A percentile compares a stretch with the other conserved stretches of the same genome.
Evolutionary conservation across 139 green algal species (phyloP).

Genomic region (Chlamydomonas sp.): DNA sequence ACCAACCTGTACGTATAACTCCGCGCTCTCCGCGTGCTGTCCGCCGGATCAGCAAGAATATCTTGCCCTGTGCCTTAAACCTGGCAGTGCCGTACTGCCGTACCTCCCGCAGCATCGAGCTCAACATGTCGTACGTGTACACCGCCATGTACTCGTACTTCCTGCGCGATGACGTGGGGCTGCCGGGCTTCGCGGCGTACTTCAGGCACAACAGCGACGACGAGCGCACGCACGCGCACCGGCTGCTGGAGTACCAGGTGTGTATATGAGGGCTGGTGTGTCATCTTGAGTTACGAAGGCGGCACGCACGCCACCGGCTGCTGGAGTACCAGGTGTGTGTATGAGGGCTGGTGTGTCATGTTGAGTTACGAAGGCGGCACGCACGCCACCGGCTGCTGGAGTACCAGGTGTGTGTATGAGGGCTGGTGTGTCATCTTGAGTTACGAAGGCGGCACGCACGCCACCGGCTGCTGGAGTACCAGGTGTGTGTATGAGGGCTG

Average conservation of each 20-base stretch:
- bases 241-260: no score
- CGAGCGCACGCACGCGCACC: constrained; percentile 79
- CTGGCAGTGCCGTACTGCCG: background rate
- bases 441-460: constrained; percentile 45
- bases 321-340: no score
- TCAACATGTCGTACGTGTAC: constrained; percentile 89
- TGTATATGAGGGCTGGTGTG: no score
- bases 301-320: constrained; percentile 53
- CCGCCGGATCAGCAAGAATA: background rate
- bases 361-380: no score
- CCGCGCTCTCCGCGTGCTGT: background rate
- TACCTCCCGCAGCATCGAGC: constrained; percentile 63
- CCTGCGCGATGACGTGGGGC: constrained; percentile 88
- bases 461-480: constrained; percentile 5
- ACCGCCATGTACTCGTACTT: constrained; percentile 88
- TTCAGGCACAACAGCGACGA: constrained; percentile 63
- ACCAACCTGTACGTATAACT: background rate
- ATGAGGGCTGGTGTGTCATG: no score
- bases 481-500: no score
- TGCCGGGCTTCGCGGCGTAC: constrained; percentile 83
- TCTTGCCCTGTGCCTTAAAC: background rate
- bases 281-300: no score
- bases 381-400: constrained; percentile 53
- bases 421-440: no score
- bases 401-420: no score